These are phyloP conservation scores for Creolimax fragrantissima DNA, from an alignment of 78 protist species.

Conservation along the genomic window DNA sequence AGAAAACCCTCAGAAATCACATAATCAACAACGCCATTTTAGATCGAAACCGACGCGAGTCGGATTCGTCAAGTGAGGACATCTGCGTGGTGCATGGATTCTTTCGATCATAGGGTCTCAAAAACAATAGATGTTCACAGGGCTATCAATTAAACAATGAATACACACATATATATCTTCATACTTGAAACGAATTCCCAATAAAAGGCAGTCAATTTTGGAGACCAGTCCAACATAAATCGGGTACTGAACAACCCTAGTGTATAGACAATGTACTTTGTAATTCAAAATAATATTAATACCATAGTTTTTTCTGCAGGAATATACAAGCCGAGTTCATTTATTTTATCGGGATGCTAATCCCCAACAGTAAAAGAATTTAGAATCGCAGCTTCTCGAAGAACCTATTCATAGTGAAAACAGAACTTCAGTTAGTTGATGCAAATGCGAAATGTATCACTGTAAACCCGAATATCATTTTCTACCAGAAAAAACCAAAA, in stretches of 20 bases:
- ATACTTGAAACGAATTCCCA: background rate
- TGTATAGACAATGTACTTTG: background rate
- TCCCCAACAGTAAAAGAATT: background rate
- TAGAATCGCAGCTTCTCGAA: constrained; percentile 44
- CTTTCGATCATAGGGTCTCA: background rate
- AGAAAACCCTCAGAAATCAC: background rate
- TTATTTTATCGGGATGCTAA: background rate
- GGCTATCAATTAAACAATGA: background rate
- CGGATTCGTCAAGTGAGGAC: background rate
- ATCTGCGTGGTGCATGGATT: background rate
- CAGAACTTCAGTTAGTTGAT: background rate
- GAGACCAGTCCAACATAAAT: background rate
- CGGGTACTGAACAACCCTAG: no score
- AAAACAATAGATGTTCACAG: background rate
- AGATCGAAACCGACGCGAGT: background rate
- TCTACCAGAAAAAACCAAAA: background rate
- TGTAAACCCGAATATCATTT: background rate
- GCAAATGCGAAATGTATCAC: background rate
- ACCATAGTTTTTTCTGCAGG: background rate
- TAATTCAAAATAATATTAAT: background rate
- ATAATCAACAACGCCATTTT: background rate
- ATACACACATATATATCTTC: background rate
- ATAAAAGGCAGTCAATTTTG: background rate
- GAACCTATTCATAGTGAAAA: background rate
- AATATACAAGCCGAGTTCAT: background rate